phyloP scores from a whole-genome alignment of 1,284 basidiomycete species.

The Rhodotorula sp. region DNA sequence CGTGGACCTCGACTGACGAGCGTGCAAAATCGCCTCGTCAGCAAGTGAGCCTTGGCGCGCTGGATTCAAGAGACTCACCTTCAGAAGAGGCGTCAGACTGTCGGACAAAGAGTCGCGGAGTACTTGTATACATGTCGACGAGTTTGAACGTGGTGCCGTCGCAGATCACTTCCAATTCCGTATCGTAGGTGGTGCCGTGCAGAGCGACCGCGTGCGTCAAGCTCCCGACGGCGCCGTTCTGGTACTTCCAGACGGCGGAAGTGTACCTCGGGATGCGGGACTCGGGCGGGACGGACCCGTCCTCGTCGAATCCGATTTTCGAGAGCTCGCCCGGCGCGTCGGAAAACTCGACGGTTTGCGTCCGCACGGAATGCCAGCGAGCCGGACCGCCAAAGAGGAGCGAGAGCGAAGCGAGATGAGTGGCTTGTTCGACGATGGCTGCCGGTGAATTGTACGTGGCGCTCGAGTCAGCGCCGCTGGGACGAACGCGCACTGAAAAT shows the following conservation, averaged over 20 bases:
- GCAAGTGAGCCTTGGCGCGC: too few relatives aligned
- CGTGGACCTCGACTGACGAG: slow-evolving; percentile 13
- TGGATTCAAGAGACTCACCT: neutral
- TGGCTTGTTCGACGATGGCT: slow-evolving; percentile 46
- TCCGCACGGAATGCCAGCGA: slow-evolving; percentile 71
- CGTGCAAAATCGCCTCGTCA: neutral
- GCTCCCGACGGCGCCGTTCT: slow-evolving; percentile 81
- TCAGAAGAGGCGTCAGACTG: slow-evolving; percentile 9
- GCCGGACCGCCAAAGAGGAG: slow-evolving; percentile 53
- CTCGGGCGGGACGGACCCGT: slow-evolving; percentile 64
- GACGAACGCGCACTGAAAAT: neutral
- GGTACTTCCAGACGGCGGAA: slow-evolving; percentile 69
- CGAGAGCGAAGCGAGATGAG: slow-evolving; percentile 45
- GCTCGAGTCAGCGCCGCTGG: too few relatives aligned
- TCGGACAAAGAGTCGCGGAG: slow-evolving; percentile 23
- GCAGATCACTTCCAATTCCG: slow-evolving; percentile 62
- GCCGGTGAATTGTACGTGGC: neutral
- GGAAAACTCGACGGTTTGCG: slow-evolving; percentile 84
- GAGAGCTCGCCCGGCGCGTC: slow-evolving; percentile 81
- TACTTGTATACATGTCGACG: slow-evolving; percentile 21
- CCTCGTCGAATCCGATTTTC: slow-evolving; percentile 75
- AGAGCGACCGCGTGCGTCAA: slow-evolving; percentile 82
- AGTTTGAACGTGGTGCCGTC: slow-evolving; percentile 30
- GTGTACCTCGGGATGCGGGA: slow-evolving; percentile 58
- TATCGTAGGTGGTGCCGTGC: slow-evolving; percentile 77